Conservation (phyloP, 2,329 filamentous ascomycete genomes). For the Colletotrichum sp. region DNA sequence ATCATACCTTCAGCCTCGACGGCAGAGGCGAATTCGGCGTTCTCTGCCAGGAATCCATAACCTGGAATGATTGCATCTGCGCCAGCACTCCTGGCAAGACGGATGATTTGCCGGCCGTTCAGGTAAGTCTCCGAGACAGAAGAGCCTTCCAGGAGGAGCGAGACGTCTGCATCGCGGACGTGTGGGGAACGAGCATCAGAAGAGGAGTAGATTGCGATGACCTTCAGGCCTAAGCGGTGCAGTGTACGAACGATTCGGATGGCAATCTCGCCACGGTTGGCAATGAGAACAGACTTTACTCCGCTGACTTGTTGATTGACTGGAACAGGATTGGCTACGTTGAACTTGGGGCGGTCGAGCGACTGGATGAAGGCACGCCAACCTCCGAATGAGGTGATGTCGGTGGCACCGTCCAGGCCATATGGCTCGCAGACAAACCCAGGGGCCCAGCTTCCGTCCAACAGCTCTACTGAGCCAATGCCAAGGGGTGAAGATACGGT, state of each 20-base stretch:
- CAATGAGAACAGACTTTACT: conserved; percentile 59
- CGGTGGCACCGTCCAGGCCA: conserved; percentile 32
- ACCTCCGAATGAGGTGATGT: conserved; percentile 35
- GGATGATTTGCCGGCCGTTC: conserved; percentile 65
- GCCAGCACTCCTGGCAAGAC: conserved; percentile 52
- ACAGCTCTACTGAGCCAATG: conserved; percentile 39
- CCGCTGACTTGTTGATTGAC: not conserved
- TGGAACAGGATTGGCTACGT: not conserved
- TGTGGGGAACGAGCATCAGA: conserved; percentile 69
- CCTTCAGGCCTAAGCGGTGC: conserved; percentile 68
- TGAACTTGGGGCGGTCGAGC: not conserved
- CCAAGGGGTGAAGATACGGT: conserved; percentile 38
- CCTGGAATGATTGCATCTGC: conserved; percentile 68
- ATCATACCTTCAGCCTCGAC: conserved; percentile 59
- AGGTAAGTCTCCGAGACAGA: conserved; percentile 60
- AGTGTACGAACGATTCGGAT: conserved; percentile 73
- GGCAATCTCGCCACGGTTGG: conserved; percentile 79
- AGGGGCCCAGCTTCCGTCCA: conserved; percentile 35
- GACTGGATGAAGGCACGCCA: conserved; percentile 33
- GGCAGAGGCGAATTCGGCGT: conserved; percentile 62
- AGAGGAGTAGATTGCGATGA: conserved; percentile 73
- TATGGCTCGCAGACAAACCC: conserved; percentile 43
- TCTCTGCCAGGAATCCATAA: conserved; percentile 71
- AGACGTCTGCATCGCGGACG: conserved; percentile 69
- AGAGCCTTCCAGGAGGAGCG: conserved; percentile 65